Evolutionary conservation across 345 rosid genomes (phyloP).

Genomic region (Kernera saxatilis): DNA sequence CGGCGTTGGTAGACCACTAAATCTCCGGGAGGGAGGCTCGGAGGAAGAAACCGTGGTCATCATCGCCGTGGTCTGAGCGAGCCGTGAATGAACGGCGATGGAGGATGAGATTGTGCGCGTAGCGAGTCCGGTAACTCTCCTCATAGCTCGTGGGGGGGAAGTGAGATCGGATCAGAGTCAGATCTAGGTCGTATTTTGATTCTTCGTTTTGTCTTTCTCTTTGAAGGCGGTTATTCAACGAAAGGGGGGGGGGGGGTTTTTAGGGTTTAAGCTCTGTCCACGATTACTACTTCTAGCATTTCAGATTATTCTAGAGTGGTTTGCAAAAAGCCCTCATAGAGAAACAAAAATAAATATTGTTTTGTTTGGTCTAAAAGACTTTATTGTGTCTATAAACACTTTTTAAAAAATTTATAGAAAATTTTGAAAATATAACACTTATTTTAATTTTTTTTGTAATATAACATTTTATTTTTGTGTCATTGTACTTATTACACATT

Average conservation of each 20-base stretch:
- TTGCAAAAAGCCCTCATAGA: no score
- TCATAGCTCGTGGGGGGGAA: slow-evolving; percentile 31
- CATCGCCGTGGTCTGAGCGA: slow-evolving; percentile 34
- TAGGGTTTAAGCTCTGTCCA: slow-evolving; percentile 29
- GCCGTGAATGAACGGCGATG: slow-evolving; percentile 31
- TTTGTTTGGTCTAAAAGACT: no score
- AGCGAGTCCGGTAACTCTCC: slow-evolving; percentile 45
- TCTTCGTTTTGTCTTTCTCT: not conserved
- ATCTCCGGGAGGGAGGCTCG: slow-evolving; percentile 29
- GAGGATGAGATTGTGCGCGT: slow-evolving; percentile 36
- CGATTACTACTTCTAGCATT: slow-evolving; percentile 7
- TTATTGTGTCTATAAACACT: no score
- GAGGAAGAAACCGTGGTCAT: slow-evolving; percentile 25
- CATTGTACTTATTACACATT: no score
- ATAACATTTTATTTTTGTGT: no score
- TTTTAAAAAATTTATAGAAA: no score
- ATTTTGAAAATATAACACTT: no score
- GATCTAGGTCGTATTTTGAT: slow-evolving; percentile 15
- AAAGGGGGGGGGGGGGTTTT: slow-evolving; percentile 22
- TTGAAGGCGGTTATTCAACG: not conserved
- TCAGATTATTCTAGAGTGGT: not conserved
- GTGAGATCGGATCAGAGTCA: not conserved
- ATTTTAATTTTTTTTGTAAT: no score
- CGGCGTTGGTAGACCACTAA: slow-evolving; percentile 28
- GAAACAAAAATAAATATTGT: no score